A percentile compares a stretch with the other conserved stretches of the same genome.
Evolutionary conservation across 2,329 filamentous ascomycete genomes (phyloP).

Genomic region (Aspergillus tanneri): DNA sequence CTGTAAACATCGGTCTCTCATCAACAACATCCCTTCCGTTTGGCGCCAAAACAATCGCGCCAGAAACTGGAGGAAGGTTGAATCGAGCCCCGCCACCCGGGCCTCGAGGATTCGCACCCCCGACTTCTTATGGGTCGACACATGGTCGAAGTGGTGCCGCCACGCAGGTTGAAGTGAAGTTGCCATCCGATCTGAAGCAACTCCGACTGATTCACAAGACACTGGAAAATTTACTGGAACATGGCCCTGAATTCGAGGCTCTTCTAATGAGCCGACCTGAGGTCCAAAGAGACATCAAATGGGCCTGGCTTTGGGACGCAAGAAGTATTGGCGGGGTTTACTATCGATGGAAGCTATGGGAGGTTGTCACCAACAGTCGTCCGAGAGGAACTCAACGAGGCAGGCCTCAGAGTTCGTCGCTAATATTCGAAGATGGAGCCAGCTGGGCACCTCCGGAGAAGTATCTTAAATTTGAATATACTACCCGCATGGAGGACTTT

Average conservation of each 20-base stretch:
- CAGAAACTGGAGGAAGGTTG: conserved; percentile 46
- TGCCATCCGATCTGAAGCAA: conserved; percentile 74
- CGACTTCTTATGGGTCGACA: conserved; percentile 62
- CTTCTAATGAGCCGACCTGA: conserved; percentile 82
- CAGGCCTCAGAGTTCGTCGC: conserved; percentile 54
- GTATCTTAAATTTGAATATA: conserved; percentile 76
- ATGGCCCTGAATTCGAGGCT: conserved; percentile 87
- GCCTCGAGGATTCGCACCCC: conserved; percentile 70
- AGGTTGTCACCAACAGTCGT: conserved; percentile 69
- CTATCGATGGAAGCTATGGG: conserved; percentile 91
- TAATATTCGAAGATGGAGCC: conserved; percentile 71
- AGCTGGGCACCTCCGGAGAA: conserved; percentile 76
- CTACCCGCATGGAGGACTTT: conserved; percentile 72
- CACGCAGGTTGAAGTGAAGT: conserved; percentile 67
- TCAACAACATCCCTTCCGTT: conserved; percentile 64
- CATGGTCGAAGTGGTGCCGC: conserved; percentile 53
- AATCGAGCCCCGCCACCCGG: conserved; percentile 51
- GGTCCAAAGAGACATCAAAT: conserved; percentile 82
- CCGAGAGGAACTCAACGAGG: conserved; percentile 33
- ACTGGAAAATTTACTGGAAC: conserved; percentile 72
- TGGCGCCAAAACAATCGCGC: conserved; percentile 67
- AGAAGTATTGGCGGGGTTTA: conserved; percentile 77
- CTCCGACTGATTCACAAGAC: conserved; percentile 85
- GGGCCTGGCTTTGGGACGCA: conserved; percentile 92
- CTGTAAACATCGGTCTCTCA: conserved; percentile 48